Evolutionary conservation across 2,329 filamentous ascomycete species (phyloP), one percentile per base, ranked within the genome.

Genomic region (Septoria linicola): DNA sequence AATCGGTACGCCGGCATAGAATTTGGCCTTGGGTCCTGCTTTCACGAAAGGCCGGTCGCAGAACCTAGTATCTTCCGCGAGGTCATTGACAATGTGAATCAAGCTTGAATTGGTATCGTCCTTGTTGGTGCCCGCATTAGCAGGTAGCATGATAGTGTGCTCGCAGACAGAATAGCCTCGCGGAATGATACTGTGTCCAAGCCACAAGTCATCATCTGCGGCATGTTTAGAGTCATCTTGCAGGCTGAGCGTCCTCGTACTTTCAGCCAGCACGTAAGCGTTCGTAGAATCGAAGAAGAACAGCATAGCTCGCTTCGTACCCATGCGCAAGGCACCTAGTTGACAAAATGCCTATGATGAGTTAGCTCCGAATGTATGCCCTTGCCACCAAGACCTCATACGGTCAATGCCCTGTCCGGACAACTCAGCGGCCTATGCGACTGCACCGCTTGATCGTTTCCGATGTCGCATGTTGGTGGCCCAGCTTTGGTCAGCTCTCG

Each of bases 251-350:
- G 71, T 74, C 41, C 69, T 72, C 1, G 78, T 80, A 6, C 76
- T 74, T 60, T 80, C 78, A 25, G 78, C 78, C 34, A 81, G 69
- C 41, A 81, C 73, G 44, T 77, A 79, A 59, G 79, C 76, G 13
- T 70, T 70, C 2, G 68, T 66, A 2, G 66, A 61, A 57, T 80
- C 78, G 57, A 80, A 77, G 42, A 81, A 68, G 53, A 77, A 79
- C 4, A 81, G 72, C 70, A 80, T 76, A 21, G 71, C 72, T 27
- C 78, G 72, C 52, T 74, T 72, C 31, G 73, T 71, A 10, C 72
- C 68, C 36, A 80, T 67, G 0, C 76, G 69, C 45, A 80, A 69
- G 10, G 77, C 71, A 19, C 74, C 77, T 23, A 82, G 68, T 61
- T 82, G 79, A n/a, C 77, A 70, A 54, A 76, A 74, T 3, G 73